Conservation (phyloP, 1,284 basidiomycete genomes). For the Ustilago nuda region DNA sequence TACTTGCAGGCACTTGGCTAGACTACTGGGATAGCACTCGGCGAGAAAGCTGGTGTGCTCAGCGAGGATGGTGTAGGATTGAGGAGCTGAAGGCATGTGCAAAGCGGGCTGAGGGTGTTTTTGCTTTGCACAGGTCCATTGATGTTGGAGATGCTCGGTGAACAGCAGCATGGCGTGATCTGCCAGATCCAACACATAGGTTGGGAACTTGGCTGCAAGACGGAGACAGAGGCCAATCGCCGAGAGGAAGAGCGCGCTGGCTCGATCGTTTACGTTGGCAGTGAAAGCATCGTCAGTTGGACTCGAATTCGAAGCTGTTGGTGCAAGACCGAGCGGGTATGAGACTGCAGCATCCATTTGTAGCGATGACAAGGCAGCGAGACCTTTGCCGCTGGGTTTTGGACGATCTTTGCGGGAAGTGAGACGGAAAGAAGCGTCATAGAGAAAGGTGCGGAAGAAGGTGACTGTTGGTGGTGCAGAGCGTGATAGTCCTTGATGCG, state of each 20-base stretch:
- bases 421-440: conserved; percentile 28
- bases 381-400: conserved; percentile 29
- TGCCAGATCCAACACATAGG: conserved; percentile 28
- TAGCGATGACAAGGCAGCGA: conserved; percentile 18
- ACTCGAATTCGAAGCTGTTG: not conserved
- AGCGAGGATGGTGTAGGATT: conserved; percentile 20
- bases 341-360: conserved; percentile 22
- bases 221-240: conserved; percentile 32
- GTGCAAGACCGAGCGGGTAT: conserved; percentile 8
- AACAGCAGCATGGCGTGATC: conserved; percentile 33
- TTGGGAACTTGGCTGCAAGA: conserved; percentile 21
- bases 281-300: not conserved
- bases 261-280: conserved; percentile 14
- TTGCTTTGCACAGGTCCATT: conserved; percentile 42
- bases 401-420: conserved; percentile 39
- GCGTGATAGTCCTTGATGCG: not conserved
- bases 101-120: conserved; percentile 5
- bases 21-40: conserved; percentile 13
- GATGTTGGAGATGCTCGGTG: conserved; percentile 31
- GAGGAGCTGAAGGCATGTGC: conserved; percentile 18
- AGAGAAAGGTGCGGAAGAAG: conserved; percentile 22
- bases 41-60: conserved; percentile 19
- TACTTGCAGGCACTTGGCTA: conserved; percentile 19
- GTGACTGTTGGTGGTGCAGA: conserved; percentile 6
- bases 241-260: conserved; percentile 26